Percentiles rank a stretch among this genome's conserved stretches.
These are phyloP conservation scores for Clitoria ternatea DNA, from an alignment of 306 rosid genomes.

Conservation along the genomic window DNA sequence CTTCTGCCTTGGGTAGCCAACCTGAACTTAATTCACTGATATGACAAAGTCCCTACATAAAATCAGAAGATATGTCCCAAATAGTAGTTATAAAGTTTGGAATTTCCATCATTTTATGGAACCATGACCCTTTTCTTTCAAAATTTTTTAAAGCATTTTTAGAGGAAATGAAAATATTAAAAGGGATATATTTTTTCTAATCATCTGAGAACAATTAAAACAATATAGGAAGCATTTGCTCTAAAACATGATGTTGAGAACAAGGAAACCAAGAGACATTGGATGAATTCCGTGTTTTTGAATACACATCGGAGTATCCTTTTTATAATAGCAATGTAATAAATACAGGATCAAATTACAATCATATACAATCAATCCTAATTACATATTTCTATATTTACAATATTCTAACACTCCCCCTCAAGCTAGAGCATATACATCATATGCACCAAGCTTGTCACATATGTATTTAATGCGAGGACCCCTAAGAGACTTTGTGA, in stretches of 20 bases:
- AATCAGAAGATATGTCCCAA: constrained; percentile 26
- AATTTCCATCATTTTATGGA: constrained; percentile 8
- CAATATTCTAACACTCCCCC: too few species aligned
- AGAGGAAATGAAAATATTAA: constrained; percentile 7
- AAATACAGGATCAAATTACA: too few species aligned
- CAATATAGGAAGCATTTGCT: not conserved
- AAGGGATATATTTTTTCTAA: not conserved
- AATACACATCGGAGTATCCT: too few species aligned
- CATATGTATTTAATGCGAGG: too few species aligned
- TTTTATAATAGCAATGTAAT: too few species aligned
- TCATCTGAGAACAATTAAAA: constrained; percentile 6
- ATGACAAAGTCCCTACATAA: constrained; percentile 91
- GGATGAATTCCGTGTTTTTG: too few species aligned
- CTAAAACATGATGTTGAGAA: not conserved
- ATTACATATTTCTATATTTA: too few species aligned
- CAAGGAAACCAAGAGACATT: too few species aligned
- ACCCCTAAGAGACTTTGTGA: too few species aligned
- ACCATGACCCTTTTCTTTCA: not conserved
- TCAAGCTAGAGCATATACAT: too few species aligned
- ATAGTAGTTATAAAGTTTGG: constrained; percentile 3
- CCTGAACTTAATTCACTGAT: constrained; percentile 88
- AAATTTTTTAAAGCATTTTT: not conserved
- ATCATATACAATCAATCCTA: too few species aligned
- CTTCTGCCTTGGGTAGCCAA: constrained; percentile 94
- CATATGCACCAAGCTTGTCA: too few species aligned